These are phyloP conservation scores for Phytophthora sp. DNA, from an alignment of 352 stramenopile genomes.

Conservation along the genomic window DNA sequence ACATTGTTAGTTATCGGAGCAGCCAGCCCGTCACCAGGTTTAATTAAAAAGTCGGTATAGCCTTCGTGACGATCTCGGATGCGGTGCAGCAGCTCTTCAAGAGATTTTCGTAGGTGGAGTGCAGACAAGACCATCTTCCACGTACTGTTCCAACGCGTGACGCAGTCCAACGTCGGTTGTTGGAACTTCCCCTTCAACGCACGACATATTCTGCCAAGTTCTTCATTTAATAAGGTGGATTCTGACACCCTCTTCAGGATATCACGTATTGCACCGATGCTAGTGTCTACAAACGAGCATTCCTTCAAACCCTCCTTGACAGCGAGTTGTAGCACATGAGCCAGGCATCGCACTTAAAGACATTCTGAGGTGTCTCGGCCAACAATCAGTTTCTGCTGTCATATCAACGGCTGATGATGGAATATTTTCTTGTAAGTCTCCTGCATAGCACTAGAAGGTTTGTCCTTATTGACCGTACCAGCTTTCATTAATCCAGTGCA, in stretches of 20 bases:
- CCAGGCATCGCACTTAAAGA: conserved; percentile 16
- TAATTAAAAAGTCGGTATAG: conserved; percentile 9
- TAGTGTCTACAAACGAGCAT: background rate
- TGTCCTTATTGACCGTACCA: background rate
- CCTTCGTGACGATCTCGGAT: conserved; percentile 7
- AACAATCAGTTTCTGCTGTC: background rate
- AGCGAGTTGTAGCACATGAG: conserved; percentile 12
- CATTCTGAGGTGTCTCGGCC: background rate
- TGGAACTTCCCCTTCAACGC: background rate
- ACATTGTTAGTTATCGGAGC: background rate
- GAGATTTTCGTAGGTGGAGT: background rate
- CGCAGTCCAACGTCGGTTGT: background rate
- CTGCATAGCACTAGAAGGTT: background rate
- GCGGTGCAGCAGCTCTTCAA: conserved; percentile 3
- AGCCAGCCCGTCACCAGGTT: background rate
- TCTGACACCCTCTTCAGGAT: conserved; percentile 10
- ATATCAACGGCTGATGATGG: background rate
- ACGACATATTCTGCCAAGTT: background rate
- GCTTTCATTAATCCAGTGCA: conserved; percentile 28
- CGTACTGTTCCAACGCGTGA: conserved; percentile 15
- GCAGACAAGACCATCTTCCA: conserved; percentile 5
- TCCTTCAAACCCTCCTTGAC: conserved; percentile 9
- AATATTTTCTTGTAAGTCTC: background rate
- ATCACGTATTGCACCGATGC: conserved; percentile 1
- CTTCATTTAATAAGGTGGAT: background rate